These are phyloP conservation scores for Debaryomyces fabryi DNA, from an alignment of 1,139 yeast genomes.

Conservation along the genomic window DNA sequence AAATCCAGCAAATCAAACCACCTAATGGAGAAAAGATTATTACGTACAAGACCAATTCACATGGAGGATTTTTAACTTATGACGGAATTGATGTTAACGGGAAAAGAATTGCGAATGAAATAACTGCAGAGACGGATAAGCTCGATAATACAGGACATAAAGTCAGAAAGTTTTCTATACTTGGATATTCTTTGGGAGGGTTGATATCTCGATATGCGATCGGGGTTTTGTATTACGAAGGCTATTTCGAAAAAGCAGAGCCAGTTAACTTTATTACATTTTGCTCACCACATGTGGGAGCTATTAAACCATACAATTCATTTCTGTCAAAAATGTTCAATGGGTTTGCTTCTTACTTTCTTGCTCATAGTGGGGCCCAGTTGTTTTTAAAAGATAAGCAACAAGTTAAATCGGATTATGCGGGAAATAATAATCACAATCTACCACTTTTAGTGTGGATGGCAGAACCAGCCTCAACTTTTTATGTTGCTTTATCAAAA, in stretches of 20 bases:
- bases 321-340: conserved; percentile 55
- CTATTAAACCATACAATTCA: conserved; percentile 60
- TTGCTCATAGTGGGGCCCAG: conserved; percentile 75
- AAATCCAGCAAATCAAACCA: conserved; percentile 28
- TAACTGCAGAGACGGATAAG: conserved; percentile 45
- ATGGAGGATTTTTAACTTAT: conserved; percentile 70
- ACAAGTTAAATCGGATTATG: conserved; percentile 17
- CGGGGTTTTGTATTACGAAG: conserved; percentile 62
- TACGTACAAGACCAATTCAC: conserved; percentile 62
- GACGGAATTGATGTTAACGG: conserved; percentile 91
- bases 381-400: conserved; percentile 61
- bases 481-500: conserved; percentile 53
- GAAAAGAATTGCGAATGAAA: conserved; percentile 70
- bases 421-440: conserved; percentile 12
- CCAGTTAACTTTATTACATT: conserved; percentile 72
- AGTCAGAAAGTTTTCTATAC: conserved; percentile 62
- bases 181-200: conserved; percentile 87
- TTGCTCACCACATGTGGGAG: conserved; percentile 85
- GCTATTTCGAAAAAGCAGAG: conserved; percentile 50
- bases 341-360: conserved; percentile 56
- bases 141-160: conserved; percentile 25
- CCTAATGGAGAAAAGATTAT: conserved; percentile 36
- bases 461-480: conserved; percentile 64
- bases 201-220: conserved; percentile 74
- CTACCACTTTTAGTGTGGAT: conserved; percentile 63